Percentiles rank a stretch among this genome's conserved stretches.
Conservation (phyloP, 208 protist species). For the Acanthamoeba royreba region DNA sequence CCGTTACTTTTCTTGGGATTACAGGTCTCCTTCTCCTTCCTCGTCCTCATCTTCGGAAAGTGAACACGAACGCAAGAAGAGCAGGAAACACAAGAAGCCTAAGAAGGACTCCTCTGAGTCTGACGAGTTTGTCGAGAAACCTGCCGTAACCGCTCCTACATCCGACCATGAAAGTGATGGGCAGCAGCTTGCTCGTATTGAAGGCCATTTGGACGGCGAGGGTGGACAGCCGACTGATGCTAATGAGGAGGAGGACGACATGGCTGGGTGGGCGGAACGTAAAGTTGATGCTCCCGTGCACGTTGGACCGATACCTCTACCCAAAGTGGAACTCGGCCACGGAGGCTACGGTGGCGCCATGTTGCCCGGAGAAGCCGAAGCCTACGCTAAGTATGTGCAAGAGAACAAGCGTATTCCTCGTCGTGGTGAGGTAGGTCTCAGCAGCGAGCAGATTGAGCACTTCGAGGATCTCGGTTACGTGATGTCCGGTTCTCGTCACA, state of each 20-base stretch:
- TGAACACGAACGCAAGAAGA: neutral
- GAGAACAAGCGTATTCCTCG: slow-evolving; percentile 84
- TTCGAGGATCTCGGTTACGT: slow-evolving; percentile 85
- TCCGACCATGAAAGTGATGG: neutral
- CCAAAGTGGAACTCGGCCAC: neutral
- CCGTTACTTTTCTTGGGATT: neutral
- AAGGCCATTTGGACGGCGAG: neutral
- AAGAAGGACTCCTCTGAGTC: neutral
- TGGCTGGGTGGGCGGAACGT: neutral
- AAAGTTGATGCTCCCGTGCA: neutral
- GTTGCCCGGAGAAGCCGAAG: slow-evolving; percentile 81
- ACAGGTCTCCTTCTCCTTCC: neutral
- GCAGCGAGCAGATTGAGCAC: slow-evolving; percentile 76
- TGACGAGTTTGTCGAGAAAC: neutral
- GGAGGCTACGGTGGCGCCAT: slow-evolving; percentile 71
- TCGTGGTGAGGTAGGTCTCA: slow-evolving; percentile 86
- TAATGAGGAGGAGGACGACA: neutral
- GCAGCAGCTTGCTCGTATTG: neutral
- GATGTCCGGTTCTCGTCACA: slow-evolving; percentile 84
- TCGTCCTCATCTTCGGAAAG: neutral
- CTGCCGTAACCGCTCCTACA: neutral
- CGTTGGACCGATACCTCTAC: neutral
- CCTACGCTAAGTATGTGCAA: slow-evolving; percentile 79
- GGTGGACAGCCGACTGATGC: neutral
- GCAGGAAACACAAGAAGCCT: neutral